Percentiles rank a stretch among this genome's conserved stretches.
phyloP scores from a whole-genome alignment of 805 yeast species.

The Candida methanosorbosa region DNA sequence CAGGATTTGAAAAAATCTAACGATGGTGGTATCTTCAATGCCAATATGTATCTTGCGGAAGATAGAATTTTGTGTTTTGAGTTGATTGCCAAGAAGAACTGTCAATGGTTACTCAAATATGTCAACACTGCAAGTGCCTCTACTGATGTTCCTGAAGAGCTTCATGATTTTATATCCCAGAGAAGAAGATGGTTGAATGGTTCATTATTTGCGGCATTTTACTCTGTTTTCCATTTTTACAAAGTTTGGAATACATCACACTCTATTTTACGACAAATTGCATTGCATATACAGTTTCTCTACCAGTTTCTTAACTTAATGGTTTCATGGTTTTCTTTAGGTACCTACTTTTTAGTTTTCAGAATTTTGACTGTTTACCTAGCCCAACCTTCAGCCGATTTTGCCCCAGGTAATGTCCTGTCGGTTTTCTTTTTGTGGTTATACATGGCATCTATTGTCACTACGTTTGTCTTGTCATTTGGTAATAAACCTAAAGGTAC shows the following conservation, averaged over 20 bases:
- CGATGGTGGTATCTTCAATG: constrained; percentile 76
- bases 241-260: constrained; percentile 78
- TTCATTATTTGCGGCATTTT: constrained; percentile 89
- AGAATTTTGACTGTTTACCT: constrained; percentile 76
- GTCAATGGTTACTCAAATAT: constrained; percentile 73
- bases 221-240: constrained; percentile 71
- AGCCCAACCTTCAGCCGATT: constrained; percentile 51
- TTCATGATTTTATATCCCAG: constrained; percentile 83
- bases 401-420: constrained; percentile 67
- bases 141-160: constrained; percentile 88
- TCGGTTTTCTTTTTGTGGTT: constrained; percentile 80
- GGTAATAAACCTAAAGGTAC: constrained; percentile 96
- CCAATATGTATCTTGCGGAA: constrained; percentile 96
- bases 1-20: constrained; percentile 62
- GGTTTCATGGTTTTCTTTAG: constrained; percentile 89
- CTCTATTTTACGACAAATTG: constrained; percentile 53
- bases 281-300: constrained; percentile 67
- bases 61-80: constrained; percentile 94
- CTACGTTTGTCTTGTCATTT: constrained; percentile 82
- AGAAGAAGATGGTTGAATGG: constrained; percentile 97
- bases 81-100: constrained; percentile 72
- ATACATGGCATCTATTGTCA: constrained; percentile 69
- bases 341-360: constrained; percentile 85
- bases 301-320: constrained; percentile 69
- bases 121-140: constrained; percentile 86